Base-by-base conservation (phyloP, 2,329 filamentous ascomycete species). In the Periconia sp. region DNA sequence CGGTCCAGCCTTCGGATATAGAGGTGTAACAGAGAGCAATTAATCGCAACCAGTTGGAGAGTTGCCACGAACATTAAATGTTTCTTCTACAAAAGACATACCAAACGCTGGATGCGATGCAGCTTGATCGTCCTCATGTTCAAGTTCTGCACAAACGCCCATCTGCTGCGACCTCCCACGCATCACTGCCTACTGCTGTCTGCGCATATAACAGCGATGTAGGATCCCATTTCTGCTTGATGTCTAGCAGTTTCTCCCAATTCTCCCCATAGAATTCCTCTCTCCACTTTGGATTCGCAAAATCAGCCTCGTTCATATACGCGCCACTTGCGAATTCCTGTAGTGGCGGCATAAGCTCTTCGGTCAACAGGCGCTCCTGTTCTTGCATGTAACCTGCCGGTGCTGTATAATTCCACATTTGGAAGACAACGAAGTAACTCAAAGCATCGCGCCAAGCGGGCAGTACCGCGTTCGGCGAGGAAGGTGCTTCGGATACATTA, bases 241-340 rank as follows among this genome's bases (percentile, higher is more conserved):
- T 46, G 8, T 26, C 26, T 5, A 43, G 21, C 30, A 65, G 29
- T 28, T 34, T 41, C 2, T 48, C 36, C 13, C 50, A 65, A 32
- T 63, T 58, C 3, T 8, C 18, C 1, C 61, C 61, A 40, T 48
- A 67, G 28, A 63, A 66, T 10, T 45, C 47, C 11, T 30, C 23
- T 37, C 61, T 38, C 57, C 57, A 67, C 34, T 59, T 54, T 5
- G 45, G 41, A 33, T 61, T 48, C 11, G 50, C 44, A 39, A 58
- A 57, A 34, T 65, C 56, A 4, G 58, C 61, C 37, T 67, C 63
- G 37, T 61, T 67, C 29, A 66, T 41, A 35, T 67, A 67, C 2
- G 60, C 42, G 3, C 57, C 63, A 21, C 52, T 55, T n/a, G 45
- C 55, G 9, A 57, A 24, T 13, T 43, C 47, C 29, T 59, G 49